Conservation (phyloP, 345 rosid species). For the Gossypium turneri region DNA sequence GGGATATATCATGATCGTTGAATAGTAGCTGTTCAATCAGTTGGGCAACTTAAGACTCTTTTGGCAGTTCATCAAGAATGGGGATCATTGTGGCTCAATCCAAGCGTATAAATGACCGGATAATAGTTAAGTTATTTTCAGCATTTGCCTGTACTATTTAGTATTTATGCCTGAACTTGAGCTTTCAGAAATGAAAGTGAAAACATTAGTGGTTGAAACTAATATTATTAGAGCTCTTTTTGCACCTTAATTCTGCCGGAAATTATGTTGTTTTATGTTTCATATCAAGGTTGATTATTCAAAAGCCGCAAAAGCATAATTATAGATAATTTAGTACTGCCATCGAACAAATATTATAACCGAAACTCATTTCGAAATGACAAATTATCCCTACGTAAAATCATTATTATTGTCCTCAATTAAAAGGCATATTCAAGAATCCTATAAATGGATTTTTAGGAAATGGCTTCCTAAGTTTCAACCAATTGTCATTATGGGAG, state of each 20-base stretch:
- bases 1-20: not conserved
- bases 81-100: not conserved
- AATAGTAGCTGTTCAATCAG: not conserved
- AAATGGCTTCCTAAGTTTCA: too few relatives aligned
- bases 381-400: too few relatives aligned
- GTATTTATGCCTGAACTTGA: not conserved
- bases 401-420: too few relatives aligned
- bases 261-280: not conserved
- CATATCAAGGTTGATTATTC: too few relatives aligned
- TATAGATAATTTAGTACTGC: too few relatives aligned
- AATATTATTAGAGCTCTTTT: not conserved
- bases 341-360: too few relatives aligned
- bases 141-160: not conserved
- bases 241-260: not conserved
- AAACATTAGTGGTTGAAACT: not conserved
- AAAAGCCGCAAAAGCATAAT: not conserved
- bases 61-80: conserved; percentile 20
- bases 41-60: conserved; percentile 23
- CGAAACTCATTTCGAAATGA: too few relatives aligned
- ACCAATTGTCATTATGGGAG: too few relatives aligned
- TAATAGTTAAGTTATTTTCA: not conserved
- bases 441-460: too few relatives aligned
- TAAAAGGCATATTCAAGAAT: too few relatives aligned
- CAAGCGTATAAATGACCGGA: not conserved
- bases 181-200: not conserved